Conservation (phyloP, 352 stramenopile species). For the Globisporangium uncinulatum region DNA sequence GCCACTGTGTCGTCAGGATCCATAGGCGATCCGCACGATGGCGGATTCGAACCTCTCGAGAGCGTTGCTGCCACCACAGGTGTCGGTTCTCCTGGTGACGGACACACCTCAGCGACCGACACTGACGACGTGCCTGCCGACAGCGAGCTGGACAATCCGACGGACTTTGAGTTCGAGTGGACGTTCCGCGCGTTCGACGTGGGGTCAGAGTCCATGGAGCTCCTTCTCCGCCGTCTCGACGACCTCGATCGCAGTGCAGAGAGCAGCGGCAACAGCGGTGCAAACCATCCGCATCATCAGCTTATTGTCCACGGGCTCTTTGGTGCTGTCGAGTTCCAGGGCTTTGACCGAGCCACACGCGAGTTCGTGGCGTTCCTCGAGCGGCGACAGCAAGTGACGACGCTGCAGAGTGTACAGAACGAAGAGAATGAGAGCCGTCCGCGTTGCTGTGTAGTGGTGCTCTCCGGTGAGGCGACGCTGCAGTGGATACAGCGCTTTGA, state of each 20-base stretch:
- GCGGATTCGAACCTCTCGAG: no score
- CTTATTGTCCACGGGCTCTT: constrained; percentile 49
- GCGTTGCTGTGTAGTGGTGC: constrained; percentile 2
- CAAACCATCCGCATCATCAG: neutral
- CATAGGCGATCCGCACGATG: no score
- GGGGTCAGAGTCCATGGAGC: constrained; percentile 36
- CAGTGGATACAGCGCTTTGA: constrained; percentile 18
- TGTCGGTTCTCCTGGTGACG: neutral
- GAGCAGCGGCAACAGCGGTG: constrained; percentile 1
- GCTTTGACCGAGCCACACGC: constrained; percentile 39
- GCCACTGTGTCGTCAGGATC: no score
- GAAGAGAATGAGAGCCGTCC: neutral
- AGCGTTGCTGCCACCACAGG: neutral
- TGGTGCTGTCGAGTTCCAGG: constrained; percentile 45
- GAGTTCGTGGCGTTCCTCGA: constrained; percentile 22
- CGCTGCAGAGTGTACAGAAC: neutral
- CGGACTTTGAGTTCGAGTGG: constrained; percentile 45
- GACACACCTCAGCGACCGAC: neutral
- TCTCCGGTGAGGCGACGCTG: constrained; percentile 14
- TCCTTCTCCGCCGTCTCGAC: constrained; percentile 18
- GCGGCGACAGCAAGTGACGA: constrained; percentile 9
- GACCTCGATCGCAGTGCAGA: neutral
- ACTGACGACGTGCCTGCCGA: neutral
- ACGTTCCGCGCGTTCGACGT: constrained; percentile 58
- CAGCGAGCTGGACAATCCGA: constrained; percentile 9